Evolutionary conservation across 2,329 filamentous ascomycete species (phyloP).

Genomic region (Tolypocladium amazonense): DNA sequence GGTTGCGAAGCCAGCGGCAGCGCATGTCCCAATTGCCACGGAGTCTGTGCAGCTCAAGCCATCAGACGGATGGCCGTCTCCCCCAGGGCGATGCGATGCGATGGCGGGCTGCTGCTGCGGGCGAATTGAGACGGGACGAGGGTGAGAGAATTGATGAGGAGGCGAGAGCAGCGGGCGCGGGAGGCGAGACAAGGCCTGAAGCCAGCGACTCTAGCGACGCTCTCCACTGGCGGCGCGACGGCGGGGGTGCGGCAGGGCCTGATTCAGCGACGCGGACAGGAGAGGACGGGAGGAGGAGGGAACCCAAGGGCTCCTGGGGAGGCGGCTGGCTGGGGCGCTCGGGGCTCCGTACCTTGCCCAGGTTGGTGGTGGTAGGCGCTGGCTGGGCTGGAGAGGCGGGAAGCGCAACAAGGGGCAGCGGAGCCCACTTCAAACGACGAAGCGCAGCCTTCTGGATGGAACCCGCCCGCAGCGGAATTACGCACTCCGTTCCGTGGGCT

Average conservation of each 20-base stretch:
- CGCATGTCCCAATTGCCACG: constrained; percentile 28
- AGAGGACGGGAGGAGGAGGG: background rate
- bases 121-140: background rate
- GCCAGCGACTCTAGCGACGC: background rate
- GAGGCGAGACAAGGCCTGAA: background rate
- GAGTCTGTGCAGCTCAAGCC: constrained; percentile 21
- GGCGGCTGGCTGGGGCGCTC: background rate
- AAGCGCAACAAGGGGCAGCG: background rate
- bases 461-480: background rate
- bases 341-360: background rate
- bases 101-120: background rate
- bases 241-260: background rate
- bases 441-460: background rate
- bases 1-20: constrained; percentile 22
- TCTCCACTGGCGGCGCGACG: background rate
- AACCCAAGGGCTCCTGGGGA: background rate
- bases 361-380: background rate
- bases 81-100: constrained; percentile 3
- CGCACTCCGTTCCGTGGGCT: background rate
- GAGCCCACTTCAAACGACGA: background rate
- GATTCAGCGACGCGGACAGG: background rate
- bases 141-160: background rate
- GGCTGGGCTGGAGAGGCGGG: background rate
- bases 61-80: constrained; percentile 18
- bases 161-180: background rate